A percentile compares a stretch with the other conserved stretches of the same genome.
Conservation (phyloP, 2,329 filamentous ascomycete species). For the Acarospora socialis region DNA sequence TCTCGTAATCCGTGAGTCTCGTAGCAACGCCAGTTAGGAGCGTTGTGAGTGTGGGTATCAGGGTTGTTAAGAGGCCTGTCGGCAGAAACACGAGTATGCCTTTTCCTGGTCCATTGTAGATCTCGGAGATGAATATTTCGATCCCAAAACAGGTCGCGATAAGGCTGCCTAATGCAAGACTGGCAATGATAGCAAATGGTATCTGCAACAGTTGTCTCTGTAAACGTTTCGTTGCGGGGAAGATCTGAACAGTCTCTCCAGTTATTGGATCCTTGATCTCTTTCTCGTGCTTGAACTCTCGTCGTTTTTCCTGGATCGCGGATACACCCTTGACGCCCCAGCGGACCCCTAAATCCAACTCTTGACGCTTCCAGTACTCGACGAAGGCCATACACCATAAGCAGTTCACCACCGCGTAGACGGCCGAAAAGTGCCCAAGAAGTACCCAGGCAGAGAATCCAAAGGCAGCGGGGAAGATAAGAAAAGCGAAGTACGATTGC, state of each 20-base stretch:
- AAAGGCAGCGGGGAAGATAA: conserved; percentile 67
- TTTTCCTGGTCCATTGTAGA: conserved; percentile 83
- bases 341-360: conserved; percentile 68
- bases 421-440: conserved; percentile 68
- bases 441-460: conserved; percentile 66
- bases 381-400: conserved; percentile 86
- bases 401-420: conserved; percentile 64
- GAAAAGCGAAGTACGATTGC: conserved; percentile 75
- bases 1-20: conserved; percentile 67
- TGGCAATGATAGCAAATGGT: conserved; percentile 67
- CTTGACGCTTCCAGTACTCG: conserved; percentile 92
- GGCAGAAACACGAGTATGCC: conserved; percentile 77
- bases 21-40: conserved; percentile 65
- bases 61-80: conserved; percentile 69
- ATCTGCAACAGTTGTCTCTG: conserved; percentile 65
- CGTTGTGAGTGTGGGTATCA: conserved; percentile 63
- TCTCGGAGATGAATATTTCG: conserved; percentile 89
- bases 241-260: conserved; percentile 62
- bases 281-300: conserved; percentile 66
- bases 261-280: conserved; percentile 67
- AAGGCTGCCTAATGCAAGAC: conserved; percentile 59
- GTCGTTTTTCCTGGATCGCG: conserved; percentile 60
- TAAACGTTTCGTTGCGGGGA: conserved; percentile 61
- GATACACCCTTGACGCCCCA: conserved; percentile 85
- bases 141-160: conserved; percentile 81